These are phyloP conservation scores for Pseudogymnoascus sp. DNA, from an alignment of 2,329 filamentous ascomycete species.

Conservation along the genomic window DNA sequence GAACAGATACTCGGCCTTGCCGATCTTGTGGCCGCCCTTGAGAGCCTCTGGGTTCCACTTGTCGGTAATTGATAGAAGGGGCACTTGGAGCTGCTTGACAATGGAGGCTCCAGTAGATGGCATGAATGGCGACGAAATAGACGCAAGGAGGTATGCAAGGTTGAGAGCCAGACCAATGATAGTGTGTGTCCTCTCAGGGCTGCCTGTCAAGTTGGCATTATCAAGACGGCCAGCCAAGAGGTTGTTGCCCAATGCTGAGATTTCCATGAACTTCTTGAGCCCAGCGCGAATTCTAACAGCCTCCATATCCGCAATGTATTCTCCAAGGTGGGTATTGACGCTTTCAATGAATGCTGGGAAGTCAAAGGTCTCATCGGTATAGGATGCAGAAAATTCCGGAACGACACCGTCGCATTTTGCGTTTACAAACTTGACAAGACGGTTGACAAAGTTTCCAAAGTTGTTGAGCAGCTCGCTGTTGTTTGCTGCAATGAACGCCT, in stretches of 20 bases:
- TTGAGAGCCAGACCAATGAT: constrained; percentile 71
- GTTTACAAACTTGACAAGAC: constrained; percentile 67
- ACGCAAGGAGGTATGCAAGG: constrained; percentile 72
- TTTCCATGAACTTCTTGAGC: constrained; percentile 54
- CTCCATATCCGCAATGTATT: constrained; percentile 61
- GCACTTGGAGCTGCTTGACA: constrained; percentile 60
- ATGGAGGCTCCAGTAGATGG: constrained; percentile 70
- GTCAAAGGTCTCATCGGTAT: constrained; percentile 46
- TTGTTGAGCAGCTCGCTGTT: constrained; percentile 80
- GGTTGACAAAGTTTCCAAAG: constrained; percentile 64
- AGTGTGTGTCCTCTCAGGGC: constrained; percentile 31
- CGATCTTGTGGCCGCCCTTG: constrained; percentile 69
- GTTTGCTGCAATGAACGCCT: constrained; percentile 71
- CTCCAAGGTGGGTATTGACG: constrained; percentile 55
- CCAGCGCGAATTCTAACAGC: constrained; percentile 62
- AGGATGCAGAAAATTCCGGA: constrained; percentile 48
- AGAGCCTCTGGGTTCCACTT: constrained; percentile 55
- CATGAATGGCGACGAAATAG: constrained; percentile 75
- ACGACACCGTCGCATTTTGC: constrained; percentile 64
- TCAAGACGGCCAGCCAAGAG: constrained; percentile 41
- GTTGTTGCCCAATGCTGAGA: constrained; percentile 56
- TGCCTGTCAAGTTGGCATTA: constrained; percentile 31
- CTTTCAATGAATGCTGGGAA: constrained; percentile 39
- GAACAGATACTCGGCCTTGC: constrained; percentile 71
- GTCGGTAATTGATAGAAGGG: constrained; percentile 53